Conservation (phyloP, 495 filamentous ascomycete species). For the Neurospora tetrasperma region DNA sequence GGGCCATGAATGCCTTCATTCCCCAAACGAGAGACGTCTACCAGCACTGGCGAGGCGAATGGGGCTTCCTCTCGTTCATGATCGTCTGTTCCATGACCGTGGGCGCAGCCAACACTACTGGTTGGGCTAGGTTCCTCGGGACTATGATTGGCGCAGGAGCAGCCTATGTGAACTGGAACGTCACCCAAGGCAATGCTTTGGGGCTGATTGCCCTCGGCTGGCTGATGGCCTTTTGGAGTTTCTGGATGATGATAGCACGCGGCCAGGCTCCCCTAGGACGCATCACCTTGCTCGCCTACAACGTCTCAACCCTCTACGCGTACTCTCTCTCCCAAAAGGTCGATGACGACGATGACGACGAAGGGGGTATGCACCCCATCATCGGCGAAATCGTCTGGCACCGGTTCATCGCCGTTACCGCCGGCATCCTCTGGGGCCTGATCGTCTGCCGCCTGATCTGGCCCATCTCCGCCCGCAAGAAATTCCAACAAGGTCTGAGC, state of each 20-base stretch:
- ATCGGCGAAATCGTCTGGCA: constrained; percentile 87
- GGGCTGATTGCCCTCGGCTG: constrained; percentile 69
- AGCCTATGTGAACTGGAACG: constrained; percentile 66
- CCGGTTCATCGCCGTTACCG: constrained; percentile 76
- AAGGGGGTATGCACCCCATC: constrained; percentile 74
- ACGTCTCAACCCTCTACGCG: constrained; percentile 89
- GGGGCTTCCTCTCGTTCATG: constrained; percentile 96
- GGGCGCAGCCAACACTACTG: constrained; percentile 87
- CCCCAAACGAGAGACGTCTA: constrained; percentile 68
- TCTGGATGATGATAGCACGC: constrained; percentile 77
- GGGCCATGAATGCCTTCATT: constrained; percentile 79
- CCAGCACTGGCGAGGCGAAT: constrained; percentile 86
- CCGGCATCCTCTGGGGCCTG: constrained; percentile 84
- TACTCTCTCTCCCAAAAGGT: constrained; percentile 77
- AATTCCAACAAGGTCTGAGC: constrained; percentile 77
- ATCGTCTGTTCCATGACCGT: constrained; percentile 96
- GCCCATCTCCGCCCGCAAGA: constrained; percentile 80
- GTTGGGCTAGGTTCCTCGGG: constrained; percentile 74
- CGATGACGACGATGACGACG: constrained; percentile 68
- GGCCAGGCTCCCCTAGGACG: constrained; percentile 84
- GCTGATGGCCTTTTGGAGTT: constrained; percentile 68
- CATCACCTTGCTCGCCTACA: constrained; percentile 91
- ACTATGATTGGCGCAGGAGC: constrained; percentile 72
- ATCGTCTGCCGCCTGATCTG: constrained; percentile 83
- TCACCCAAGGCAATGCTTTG: constrained; percentile 59